Percentiles rank a stretch among this genome's conserved stretches.
phyloP scores from a whole-genome alignment of 768 basidiomycete species.

The Pulveroboletus ravenelii region DNA sequence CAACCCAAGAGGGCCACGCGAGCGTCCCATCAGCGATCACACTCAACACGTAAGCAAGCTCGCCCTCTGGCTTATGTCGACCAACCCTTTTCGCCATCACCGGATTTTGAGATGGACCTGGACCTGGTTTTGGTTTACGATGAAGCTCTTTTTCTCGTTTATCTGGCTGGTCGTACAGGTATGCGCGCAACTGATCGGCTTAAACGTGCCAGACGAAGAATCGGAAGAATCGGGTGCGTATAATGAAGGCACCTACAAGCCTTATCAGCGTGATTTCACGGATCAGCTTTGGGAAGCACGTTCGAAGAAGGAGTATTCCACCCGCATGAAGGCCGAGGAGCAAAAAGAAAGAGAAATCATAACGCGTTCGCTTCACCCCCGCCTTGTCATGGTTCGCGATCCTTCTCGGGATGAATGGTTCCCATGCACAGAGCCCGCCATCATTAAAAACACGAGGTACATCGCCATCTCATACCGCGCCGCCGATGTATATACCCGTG shows the following conservation, averaged over 20 bases:
- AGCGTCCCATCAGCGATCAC: conserved; percentile 4
- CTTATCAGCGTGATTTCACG: conserved; percentile 1
- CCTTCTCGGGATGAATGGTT: conserved; percentile 2
- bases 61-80: conserved; percentile 12
- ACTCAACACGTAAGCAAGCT: conserved; percentile 4
- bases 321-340: not conserved
- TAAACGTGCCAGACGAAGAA: no score
- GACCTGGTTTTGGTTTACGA: conserved; percentile 5
- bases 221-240: not conserved
- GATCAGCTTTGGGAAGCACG: conserved; percentile 22
- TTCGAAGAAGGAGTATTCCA: conserved; percentile 15
- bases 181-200: not conserved
- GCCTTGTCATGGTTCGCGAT: conserved; percentile 5
- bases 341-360: not conserved
- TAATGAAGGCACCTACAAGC: conserved; percentile 1
- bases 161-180: not conserved
- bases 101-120: conserved; percentile 6
- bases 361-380: conserved; percentile 13
- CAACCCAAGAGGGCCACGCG: not conserved
- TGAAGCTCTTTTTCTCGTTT: conserved; percentile 11
- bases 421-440: not conserved
- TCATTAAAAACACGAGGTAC: conserved; percentile 7
- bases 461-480: conserved; percentile 17
- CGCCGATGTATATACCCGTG: conserved; percentile 1
- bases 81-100: not conserved